These are phyloP conservation scores for Ensete ventricosum DNA, from an alignment of 176 grass and related monocot genomes.

Conservation along the genomic window DNA sequence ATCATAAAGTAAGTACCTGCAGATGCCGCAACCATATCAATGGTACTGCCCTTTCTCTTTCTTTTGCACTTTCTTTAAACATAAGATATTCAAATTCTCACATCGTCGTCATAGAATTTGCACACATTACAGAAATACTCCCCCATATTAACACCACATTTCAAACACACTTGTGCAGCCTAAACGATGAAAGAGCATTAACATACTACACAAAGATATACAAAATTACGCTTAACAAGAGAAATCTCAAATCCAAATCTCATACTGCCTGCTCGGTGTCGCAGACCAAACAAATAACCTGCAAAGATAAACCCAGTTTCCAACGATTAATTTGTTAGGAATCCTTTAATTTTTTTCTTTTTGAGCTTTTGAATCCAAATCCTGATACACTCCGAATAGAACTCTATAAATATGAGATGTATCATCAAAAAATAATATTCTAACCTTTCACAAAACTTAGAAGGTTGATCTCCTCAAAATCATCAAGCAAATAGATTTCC, in stretches of 20 bases:
- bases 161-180: constrained; percentile 72
- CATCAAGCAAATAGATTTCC: no score
- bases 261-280: constrained; percentile 63
- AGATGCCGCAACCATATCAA: constrained; percentile 67
- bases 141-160: constrained; percentile 93
- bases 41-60: constrained; percentile 44
- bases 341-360: no score
- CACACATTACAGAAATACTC: constrained; percentile 83
- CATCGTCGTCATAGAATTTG: constrained; percentile 95
- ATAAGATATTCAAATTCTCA: constrained; percentile 28
- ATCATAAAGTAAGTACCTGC: constrained; percentile 47
- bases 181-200: constrained; percentile 24
- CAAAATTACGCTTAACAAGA: constrained; percentile 1
- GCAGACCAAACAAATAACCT: constrained; percentile 89
- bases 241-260: constrained; percentile 10
- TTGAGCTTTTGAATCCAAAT: no score
- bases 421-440: no score
- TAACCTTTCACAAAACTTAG: no score
- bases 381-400: no score
- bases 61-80: background rate
- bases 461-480: no score
- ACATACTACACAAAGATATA: background rate
- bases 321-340: no score
- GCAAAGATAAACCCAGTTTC: constrained; percentile 29
- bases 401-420: no score